Percentiles rank a stretch among this genome's conserved stretches.
Conservation (phyloP, 805 yeast genomes). For the Suhomyces faveliae region DNA sequence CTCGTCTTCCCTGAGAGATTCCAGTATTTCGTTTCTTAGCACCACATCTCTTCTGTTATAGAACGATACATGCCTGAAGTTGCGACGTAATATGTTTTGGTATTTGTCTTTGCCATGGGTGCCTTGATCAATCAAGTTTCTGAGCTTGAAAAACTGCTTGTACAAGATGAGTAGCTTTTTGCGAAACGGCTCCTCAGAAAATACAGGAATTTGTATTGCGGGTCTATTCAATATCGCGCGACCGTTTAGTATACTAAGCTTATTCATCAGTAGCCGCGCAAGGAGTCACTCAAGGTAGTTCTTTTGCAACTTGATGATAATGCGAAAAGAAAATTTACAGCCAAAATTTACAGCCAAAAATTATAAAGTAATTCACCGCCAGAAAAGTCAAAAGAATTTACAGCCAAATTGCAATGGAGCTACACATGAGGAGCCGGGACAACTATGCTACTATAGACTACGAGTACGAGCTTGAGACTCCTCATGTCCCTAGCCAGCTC, state of each 20-base stretch:
- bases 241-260: conserved; percentile 4
- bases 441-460: neutral
- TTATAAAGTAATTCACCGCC: too few species aligned
- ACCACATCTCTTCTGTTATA: conserved; percentile 15
- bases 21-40: conserved; percentile 5
- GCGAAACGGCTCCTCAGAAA: conserved; percentile 6
- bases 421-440: neutral
- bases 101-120: conserved; percentile 13
- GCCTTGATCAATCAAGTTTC: conserved; percentile 22
- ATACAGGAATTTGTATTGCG: neutral
- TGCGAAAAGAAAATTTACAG: too few species aligned
- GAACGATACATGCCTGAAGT: conserved; percentile 20
- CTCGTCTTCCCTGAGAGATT: conserved; percentile 11
- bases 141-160: conserved; percentile 31
- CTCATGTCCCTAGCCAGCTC: neutral
- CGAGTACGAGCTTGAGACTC: neutral
- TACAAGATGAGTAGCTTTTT: conserved; percentile 22
- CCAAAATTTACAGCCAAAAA: too few species aligned
- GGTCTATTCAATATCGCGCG: conserved; percentile 3
- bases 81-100: conserved; percentile 23
- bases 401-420: conserved; percentile 1
- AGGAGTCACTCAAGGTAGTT: too few species aligned
- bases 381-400: too few species aligned
- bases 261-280: neutral
- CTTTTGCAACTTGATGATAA: neutral